phyloP scores from a whole-genome alignment of 768 basidiomycete species.

The Phanerodontia chrysosporium region DNA sequence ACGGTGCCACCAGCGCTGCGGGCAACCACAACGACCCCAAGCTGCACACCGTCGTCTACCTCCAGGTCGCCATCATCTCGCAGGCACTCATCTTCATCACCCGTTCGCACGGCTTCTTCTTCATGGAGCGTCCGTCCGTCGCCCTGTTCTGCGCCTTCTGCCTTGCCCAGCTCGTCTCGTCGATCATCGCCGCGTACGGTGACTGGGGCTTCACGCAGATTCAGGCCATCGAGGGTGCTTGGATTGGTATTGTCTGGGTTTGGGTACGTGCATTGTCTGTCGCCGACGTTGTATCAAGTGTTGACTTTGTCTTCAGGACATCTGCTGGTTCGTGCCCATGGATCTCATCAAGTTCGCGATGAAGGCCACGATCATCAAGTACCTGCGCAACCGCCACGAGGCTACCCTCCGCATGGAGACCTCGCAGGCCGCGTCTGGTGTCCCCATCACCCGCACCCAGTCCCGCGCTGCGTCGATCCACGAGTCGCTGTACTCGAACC shows the following conservation, averaged over 20 bases:
- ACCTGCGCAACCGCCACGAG: conserved; percentile 63
- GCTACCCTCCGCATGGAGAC: conserved; percentile 32
- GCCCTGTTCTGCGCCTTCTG: conserved; percentile 90
- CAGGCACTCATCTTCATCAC: conserved; percentile 97
- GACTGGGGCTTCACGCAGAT: conserved; percentile 95
- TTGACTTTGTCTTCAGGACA: conserved; percentile 54
- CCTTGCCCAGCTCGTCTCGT: conserved; percentile 89
- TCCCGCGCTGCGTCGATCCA: conserved; percentile 88
- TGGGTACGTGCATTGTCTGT: conserved; percentile 57
- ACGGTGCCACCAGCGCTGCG: conserved; percentile 16
- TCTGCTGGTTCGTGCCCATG: conserved; percentile 93
- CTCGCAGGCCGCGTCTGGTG: conserved; percentile 40
- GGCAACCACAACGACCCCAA: conserved; percentile 59
- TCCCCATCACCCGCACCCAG: conserved; percentile 81
- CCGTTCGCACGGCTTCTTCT: conserved; percentile 93
- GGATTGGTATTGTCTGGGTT: conserved; percentile 97
- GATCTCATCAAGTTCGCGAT: conserved; percentile 96
- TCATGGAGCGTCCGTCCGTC: conserved; percentile 89
- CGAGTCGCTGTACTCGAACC: conserved; percentile 92
- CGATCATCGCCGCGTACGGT: conserved; percentile 92
- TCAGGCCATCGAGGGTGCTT: conserved; percentile 75
- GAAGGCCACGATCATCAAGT: conserved; percentile 90
- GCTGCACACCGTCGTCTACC: conserved; percentile 87
- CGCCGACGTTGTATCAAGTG: not conserved
- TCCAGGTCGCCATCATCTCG: conserved; percentile 98